Conservation (phyloP, 345 rosid species). For the Brassica juncea region DNA sequence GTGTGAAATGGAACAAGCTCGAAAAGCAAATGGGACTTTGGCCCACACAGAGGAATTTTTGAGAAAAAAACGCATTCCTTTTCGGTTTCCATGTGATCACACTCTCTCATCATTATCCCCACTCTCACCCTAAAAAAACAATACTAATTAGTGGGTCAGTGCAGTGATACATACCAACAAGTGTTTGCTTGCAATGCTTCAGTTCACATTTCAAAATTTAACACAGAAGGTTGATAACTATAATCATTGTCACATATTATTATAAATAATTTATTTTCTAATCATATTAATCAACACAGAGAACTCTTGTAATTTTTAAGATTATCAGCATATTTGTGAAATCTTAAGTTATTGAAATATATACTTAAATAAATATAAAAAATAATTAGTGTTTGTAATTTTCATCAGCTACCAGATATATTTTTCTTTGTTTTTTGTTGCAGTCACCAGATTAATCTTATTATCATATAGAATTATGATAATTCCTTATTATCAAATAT, state of each 20-base stretch:
- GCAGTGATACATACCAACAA: neutral
- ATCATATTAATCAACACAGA: neutral
- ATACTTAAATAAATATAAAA: neutral
- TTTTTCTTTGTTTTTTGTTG: neutral
- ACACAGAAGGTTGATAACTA: neutral
- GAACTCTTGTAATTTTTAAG: neutral
- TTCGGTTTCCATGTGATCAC: constrained; percentile 14
- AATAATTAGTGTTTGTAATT: neutral
- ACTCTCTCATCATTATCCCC: constrained; percentile 18
- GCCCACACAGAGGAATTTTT: neutral
- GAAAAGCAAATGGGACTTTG: neutral
- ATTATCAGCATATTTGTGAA: neutral
- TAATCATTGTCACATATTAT: neutral
- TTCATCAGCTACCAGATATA: neutral
- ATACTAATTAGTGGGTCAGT: neutral
- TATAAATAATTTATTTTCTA: neutral
- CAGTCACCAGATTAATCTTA: neutral
- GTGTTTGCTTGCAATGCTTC: neutral
- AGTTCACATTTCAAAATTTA: neutral
- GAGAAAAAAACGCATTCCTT: neutral
- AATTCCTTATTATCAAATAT: neutral
- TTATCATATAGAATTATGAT: neutral
- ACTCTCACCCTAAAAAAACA: neutral
- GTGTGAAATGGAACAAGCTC: neutral
- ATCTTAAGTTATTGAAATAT: neutral